Percentiles rank a stretch among this genome's conserved stretches.
Conservation (phyloP, 768 basidiomycete species). For the Pleurotus salmoneostramineus region DNA sequence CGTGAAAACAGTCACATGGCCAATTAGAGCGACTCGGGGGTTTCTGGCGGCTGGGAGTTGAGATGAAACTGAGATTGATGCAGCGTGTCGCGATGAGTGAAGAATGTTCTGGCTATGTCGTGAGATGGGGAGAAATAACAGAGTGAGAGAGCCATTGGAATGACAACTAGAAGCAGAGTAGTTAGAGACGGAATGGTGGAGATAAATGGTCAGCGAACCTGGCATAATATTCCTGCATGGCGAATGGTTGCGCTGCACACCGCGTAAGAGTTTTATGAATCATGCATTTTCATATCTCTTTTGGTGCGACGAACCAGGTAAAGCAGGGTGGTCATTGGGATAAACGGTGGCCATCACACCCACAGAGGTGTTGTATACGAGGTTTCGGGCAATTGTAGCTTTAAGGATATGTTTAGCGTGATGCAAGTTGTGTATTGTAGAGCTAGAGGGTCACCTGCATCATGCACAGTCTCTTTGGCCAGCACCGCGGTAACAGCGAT, state of each 20-base stretch:
- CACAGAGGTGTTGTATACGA: slow-evolving; percentile 36
- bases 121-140: slow-evolving; percentile 53
- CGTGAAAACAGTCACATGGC: slow-evolving; percentile 41
- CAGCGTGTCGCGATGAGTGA: slow-evolving; percentile 30
- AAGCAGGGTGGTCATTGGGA: slow-evolving; percentile 32
- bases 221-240: slow-evolving; percentile 53
- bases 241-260: slow-evolving; percentile 38
- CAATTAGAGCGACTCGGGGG: slow-evolving; percentile 47
- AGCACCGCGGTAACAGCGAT: not conserved
- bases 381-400: slow-evolving; percentile 40
- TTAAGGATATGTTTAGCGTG: not conserved
- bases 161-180: slow-evolving; percentile 35
- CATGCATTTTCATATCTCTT: not conserved
- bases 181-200: not conserved
- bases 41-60: slow-evolving; percentile 36
- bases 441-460: slow-evolving; percentile 34
- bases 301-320: slow-evolving; percentile 35
- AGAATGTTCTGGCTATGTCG: slow-evolving; percentile 49
- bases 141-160: slow-evolving; percentile 46
- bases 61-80: slow-evolving; percentile 40
- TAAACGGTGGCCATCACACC: slow-evolving; percentile 50
- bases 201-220: slow-evolving; percentile 13
- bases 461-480: slow-evolving; percentile 38
- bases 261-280: not conserved
- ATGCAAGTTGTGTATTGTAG: not conserved